Evolutionary conservation across 2,329 filamentous ascomycete species (phyloP).

Genomic region (Hortaea werneckii): DNA sequence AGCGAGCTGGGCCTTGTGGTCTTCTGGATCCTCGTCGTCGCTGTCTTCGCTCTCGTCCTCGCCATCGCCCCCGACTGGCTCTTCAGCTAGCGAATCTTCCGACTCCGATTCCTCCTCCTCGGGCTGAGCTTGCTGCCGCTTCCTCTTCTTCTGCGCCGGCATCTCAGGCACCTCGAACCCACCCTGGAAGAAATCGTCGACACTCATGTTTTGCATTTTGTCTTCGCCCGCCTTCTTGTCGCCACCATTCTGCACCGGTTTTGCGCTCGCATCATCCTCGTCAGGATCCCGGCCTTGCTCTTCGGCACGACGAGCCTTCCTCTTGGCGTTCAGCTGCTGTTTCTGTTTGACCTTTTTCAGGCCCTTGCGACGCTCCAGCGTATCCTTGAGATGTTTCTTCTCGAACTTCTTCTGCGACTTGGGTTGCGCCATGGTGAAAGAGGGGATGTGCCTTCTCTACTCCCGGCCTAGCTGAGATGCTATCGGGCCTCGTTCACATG

Average conservation of each 20-base stretch:
- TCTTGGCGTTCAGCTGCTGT: conserved; percentile 73
- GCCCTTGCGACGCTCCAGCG: conserved; percentile 77
- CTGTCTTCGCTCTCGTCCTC: conserved; percentile 36
- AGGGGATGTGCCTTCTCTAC: not conserved
- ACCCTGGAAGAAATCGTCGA: conserved; percentile 94
- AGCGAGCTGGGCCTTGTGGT: conserved; percentile 77
- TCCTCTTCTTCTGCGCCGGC: conserved; percentile 52
- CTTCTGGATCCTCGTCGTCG: conserved; percentile 52
- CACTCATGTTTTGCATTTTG: conserved; percentile 67
- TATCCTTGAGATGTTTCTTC: conserved; percentile 78
- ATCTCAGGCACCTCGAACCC: conserved; percentile 78
- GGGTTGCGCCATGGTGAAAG: conserved; percentile 50
- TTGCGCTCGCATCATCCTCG: conserved; percentile 32
- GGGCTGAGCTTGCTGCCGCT: conserved; percentile 45
- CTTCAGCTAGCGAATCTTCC: conserved; percentile 14
- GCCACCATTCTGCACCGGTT: conserved; percentile 29
- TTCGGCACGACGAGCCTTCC: conserved; percentile 51
- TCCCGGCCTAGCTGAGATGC: too few species aligned
- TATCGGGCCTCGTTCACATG: not conserved
- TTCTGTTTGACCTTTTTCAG: conserved; percentile 87
- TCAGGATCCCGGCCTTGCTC: conserved; percentile 41
- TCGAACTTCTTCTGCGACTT: conserved; percentile 95
- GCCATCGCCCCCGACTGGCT: conserved; percentile 30
- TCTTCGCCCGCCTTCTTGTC: conserved; percentile 36
- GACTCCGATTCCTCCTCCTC: conserved; percentile 26